Evolutionary conservation across 768 basidiomycete species (phyloP).

Genomic region (Suillus bovinus): DNA sequence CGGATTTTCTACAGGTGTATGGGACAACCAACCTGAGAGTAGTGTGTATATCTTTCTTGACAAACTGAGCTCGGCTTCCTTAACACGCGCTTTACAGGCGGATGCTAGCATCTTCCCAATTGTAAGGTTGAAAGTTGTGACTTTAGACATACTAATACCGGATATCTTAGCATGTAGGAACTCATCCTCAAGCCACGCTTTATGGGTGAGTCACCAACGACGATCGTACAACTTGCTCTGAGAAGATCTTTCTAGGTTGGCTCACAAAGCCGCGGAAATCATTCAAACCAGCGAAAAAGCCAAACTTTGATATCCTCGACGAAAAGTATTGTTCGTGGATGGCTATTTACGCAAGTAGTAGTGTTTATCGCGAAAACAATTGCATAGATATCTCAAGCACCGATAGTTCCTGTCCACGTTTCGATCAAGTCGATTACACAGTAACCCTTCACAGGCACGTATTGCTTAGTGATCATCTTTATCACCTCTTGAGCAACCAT

Average conservation of each 20-base stretch:
- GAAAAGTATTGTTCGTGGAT: background rate
- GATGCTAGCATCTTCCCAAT: slow-evolving; percentile 21
- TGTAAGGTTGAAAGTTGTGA: slow-evolving; percentile 3
- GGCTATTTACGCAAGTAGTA: background rate
- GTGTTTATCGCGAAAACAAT: background rate
- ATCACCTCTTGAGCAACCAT: slow-evolving; percentile 95
- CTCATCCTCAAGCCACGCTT: slow-evolving; percentile 22
- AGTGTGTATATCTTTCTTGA: slow-evolving; percentile 8
- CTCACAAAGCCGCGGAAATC: slow-evolving; percentile 15
- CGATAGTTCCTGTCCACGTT: slow-evolving; percentile 66
- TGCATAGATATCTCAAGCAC: slow-evolving; percentile 15
- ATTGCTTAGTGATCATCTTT: slow-evolving; percentile 96
- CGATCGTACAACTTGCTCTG: background rate
- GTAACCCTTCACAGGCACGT: slow-evolving; percentile 85
- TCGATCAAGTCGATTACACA: slow-evolving; percentile 85
- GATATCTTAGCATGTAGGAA: slow-evolving; percentile 17
- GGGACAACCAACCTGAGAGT: slow-evolving; percentile 18
- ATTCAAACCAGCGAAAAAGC: slow-evolving; percentile 3
- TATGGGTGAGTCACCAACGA: slow-evolving; percentile 12
- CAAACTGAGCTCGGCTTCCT: background rate
- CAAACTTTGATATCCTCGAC: background rate
- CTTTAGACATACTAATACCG: background rate
- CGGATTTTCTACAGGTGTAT: slow-evolving; percentile 10
- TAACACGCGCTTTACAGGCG: slow-evolving; percentile 13
- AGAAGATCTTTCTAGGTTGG: background rate